phyloP scores from a whole-genome alignment of 2,329 filamentous ascomycete genomes.

The Clonostachys byssicola region DNA sequence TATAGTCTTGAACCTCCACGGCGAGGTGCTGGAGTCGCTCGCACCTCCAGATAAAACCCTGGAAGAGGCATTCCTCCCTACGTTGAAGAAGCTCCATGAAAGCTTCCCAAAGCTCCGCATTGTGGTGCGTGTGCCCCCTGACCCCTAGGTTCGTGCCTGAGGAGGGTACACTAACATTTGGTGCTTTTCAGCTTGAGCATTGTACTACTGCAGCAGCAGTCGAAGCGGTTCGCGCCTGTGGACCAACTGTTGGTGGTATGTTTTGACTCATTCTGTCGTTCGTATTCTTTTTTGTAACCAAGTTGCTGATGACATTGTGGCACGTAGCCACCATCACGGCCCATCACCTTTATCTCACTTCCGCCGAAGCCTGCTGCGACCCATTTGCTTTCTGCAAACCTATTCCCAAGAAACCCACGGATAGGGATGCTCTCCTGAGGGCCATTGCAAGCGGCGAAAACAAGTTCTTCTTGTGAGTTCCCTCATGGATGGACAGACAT shows the following conservation, averaged over 20 bases:
- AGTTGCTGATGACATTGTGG: background rate
- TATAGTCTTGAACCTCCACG: conserved; percentile 89
- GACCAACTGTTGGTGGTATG: conserved; percentile 64
- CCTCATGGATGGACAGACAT: background rate
- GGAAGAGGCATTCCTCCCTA: conserved; percentile 69
- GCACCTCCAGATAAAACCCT: conserved; percentile 41
- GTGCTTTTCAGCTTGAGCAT: conserved; percentile 59
- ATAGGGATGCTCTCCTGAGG: conserved; percentile 68
- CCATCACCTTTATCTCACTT: conserved; percentile 78
- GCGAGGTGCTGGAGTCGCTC: conserved; percentile 59
- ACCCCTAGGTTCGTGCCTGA: background rate
- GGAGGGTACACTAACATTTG: background rate
- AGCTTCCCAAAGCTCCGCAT: conserved; percentile 70
- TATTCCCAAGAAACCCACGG: conserved; percentile 69
- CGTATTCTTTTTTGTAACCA: background rate
- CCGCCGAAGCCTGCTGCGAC: conserved; percentile 65
- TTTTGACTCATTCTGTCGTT: background rate
- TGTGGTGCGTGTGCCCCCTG: conserved; percentile 23
- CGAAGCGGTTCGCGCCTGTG: conserved; percentile 71
- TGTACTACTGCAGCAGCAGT: conserved; percentile 82
- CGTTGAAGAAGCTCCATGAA: conserved; percentile 66
- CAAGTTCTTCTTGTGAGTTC: conserved; percentile 68
- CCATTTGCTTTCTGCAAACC: conserved; percentile 66
- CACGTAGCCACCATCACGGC: conserved; percentile 69
- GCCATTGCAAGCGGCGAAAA: conserved; percentile 54